Evolutionary conservation across 2,329 filamentous ascomycete genomes (phyloP), one percentile per base, ranked within the genome.

Genomic region (Calonectria pseudoturangicola): DNA sequence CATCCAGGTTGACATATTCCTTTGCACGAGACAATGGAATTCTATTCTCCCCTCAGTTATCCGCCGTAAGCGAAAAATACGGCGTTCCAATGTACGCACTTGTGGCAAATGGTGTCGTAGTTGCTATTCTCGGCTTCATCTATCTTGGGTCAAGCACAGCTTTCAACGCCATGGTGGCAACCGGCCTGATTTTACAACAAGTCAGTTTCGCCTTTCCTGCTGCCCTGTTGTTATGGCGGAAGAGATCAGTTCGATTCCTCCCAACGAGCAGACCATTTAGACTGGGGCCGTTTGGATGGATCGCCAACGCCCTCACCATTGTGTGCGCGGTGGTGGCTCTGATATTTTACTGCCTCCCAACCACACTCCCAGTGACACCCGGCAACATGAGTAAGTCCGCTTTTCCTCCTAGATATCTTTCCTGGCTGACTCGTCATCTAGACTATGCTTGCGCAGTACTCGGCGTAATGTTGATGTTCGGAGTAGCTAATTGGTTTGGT

Each of bases 1-100:
- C 75, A 4, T 77, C 75, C 33, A 71, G 73, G 4, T 68, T 77
- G 2, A 73, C 75, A 1, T 76, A 75, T 68, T 72, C 75, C 8
- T 67, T 77, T 28, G 75, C 75, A 27, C 73, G 74, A 36, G 75
- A 76, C 39, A 69, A 73, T 25, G 74, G 72, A 10, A 36, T 74
- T 8, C 7, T 68, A n/a, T 70, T 69, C 51, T 66, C 75, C 1
- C 30, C 51, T 30, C 39, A 66, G 21, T 60, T 73, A 5, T 63
- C 62, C 4, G 41, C 54, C 12, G 39, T 73, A n/a, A 73, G 54
- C 36, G 28, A 60, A 6, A 62, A 13, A 2, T 63, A 70, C 28
- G 71, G 67, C 25, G 71, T 64, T 15, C 67, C 71, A 16, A 36
- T 73, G 7, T 43, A 51, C 30, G 66, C 71, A 10, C 67, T 73